Conservation (phyloP, 1,139 yeast species). For the Saccharomycopsis hybrid region DNA sequence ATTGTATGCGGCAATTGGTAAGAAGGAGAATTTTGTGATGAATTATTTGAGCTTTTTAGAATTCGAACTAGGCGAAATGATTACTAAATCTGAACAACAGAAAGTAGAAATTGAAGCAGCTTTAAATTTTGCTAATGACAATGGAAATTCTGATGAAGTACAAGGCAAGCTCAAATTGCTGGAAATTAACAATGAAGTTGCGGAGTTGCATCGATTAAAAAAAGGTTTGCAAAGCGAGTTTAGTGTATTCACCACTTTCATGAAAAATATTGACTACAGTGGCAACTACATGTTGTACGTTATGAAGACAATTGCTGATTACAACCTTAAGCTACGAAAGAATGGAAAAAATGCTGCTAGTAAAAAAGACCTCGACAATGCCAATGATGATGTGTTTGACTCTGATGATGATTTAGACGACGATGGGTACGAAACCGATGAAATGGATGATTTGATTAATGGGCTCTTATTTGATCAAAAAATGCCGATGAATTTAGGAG, state of each 20-base stretch:
- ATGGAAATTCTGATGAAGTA: neutral
- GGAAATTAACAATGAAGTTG: neutral
- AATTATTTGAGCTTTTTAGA: constrained; percentile 30
- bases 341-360: neutral
- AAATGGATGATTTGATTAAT: constrained; percentile 15
- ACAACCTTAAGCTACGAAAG: constrained; percentile 3
- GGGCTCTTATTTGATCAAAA: neutral
- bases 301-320: constrained; percentile 5
- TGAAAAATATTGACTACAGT: constrained; percentile 7
- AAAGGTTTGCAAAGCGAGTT: constrained; percentile 2
- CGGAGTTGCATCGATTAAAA: constrained; percentile 6
- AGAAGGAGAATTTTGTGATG: constrained; percentile 50
- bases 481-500: neutral
- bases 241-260: constrained; percentile 3
- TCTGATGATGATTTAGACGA: constrained; percentile 21
- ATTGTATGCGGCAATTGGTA: constrained; percentile 59
- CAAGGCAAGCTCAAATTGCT: neutral
- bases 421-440: constrained; percentile 20
- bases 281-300: constrained; percentile 2
- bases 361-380: neutral
- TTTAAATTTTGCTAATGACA: neutral
- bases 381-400: constrained; percentile 5
- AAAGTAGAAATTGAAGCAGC: neutral
- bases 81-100: neutral
- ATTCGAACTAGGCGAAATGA: constrained; percentile 19